A percentile compares a stretch with the other conserved stretches of the same genome.
phyloP scores from a whole-genome alignment of 129 eudicot genomes.

The Flaveria brownii region DNA sequence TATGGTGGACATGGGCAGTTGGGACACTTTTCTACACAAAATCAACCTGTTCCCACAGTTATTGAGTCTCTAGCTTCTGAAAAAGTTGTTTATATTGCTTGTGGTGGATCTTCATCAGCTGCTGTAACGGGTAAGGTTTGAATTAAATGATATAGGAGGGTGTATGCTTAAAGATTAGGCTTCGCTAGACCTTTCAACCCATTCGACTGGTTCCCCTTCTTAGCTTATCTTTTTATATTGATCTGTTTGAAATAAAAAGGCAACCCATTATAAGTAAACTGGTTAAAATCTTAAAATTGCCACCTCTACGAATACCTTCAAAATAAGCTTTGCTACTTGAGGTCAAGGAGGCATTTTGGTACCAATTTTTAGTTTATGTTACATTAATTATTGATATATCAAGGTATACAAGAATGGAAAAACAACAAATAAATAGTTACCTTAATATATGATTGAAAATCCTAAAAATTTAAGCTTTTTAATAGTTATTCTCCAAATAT shows the following conservation, averaged over 20 bases:
- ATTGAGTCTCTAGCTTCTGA: conserved; percentile 70
- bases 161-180: not conserved
- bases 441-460: conserved; percentile 1
- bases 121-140: conserved; percentile 80
- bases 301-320: not conserved
- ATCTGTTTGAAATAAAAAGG: not conserved
- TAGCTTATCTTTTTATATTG: not conserved
- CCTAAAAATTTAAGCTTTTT: not conserved
- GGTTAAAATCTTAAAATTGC: not conserved
- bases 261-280: not conserved
- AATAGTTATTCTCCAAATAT: no score
- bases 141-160: not conserved
- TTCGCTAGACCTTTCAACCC: not conserved
- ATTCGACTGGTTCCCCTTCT: not conserved
- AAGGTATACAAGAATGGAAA: not conserved
- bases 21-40: conserved; percentile 81
- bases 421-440: not conserved
- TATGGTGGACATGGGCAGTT: conserved; percentile 97
- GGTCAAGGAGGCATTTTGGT: conserved; percentile 2
- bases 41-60: conserved; percentile 57
- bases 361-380: not conserved
- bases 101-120: conserved; percentile 97
- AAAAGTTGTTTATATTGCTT: conserved; percentile 70
- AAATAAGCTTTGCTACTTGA: not conserved
- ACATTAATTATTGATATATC: not conserved